Conservation (phyloP, 192 early-diverging fungal species). For the Coemansia sp. region DNA sequence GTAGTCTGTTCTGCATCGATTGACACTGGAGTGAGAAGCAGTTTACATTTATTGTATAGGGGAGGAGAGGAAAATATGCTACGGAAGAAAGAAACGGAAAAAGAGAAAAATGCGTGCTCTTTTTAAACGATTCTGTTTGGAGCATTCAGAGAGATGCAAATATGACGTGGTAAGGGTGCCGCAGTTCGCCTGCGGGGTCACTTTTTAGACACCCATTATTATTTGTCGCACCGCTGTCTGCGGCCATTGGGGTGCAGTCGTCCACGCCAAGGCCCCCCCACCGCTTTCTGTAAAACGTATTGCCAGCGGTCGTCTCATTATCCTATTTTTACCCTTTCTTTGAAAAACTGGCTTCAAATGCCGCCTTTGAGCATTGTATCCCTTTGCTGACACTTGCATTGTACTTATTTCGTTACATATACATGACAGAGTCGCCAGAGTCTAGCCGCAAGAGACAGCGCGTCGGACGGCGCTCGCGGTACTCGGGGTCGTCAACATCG, state of each 20-base stretch:
- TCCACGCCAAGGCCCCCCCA: no score
- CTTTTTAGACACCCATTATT: no score
- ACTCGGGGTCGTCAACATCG: conserved; percentile 14
- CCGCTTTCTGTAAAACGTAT: no score
- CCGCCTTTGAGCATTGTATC: no score
- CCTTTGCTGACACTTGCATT: not conserved
- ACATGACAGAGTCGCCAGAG: conserved; percentile 35
- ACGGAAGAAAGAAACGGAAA: not conserved
- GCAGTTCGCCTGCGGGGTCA: not conserved
- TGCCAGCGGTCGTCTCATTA: no score
- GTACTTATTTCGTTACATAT: no score
- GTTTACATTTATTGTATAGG: not conserved
- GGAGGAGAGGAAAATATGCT: not conserved
- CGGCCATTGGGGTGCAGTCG: no score
- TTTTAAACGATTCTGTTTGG: not conserved
- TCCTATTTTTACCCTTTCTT: no score
- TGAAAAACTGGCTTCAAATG: no score
- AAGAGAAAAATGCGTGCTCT: not conserved
- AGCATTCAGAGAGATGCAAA: not conserved
- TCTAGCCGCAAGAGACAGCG: conserved; percentile 43
- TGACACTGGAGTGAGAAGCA: not conserved
- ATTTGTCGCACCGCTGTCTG: no score
- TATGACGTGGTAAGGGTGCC: not conserved
- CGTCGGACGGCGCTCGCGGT: conserved; percentile 20
- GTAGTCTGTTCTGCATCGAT: not conserved